Percentiles rank a stretch among this genome's conserved stretches.
phyloP scores from a whole-genome alignment of 805 yeast species.

The Yarrowia yakushimensis region DNA sequence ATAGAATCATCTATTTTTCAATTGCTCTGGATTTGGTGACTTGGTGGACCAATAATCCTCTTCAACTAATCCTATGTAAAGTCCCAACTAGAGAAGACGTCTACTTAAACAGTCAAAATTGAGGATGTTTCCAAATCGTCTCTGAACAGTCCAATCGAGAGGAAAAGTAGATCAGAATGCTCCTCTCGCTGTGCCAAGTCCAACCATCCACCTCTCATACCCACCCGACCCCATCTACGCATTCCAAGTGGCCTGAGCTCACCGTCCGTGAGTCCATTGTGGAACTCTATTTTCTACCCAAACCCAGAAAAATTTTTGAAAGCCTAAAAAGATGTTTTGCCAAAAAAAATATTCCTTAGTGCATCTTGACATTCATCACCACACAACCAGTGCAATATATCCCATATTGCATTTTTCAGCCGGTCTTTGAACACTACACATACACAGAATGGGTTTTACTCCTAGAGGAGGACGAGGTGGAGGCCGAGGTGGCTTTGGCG shows the following conservation, averaged over 20 bases:
- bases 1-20: no score
- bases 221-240: neutral
- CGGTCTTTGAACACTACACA: conserved; percentile 11
- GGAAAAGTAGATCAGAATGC: neutral
- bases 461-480: conserved; percentile 31
- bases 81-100: no score
- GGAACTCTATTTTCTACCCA: conserved; percentile 2
- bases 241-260: neutral
- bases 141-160: neutral
- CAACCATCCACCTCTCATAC: neutral
- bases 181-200: neutral
- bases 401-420: conserved; percentile 13
- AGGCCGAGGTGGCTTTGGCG: conserved; percentile 43
- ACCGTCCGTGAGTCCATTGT: neutral
- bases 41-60: no score
- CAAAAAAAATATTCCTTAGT: conserved; percentile 10
- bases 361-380: conserved; percentile 21
- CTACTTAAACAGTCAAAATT: no score
- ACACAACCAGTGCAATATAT: conserved; percentile 18
- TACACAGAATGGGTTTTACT: conserved; percentile 23
- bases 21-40: no score
- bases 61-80: no score
- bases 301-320: conserved; percentile 23
- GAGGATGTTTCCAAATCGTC: neutral
- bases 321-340: conserved; percentile 13